A percentile compares a stretch with the other conserved stretches of the same genome.
These are phyloP conservation scores for Russula virescens DNA, from an alignment of 768 basidiomycete genomes.

Conservation along the genomic window DNA sequence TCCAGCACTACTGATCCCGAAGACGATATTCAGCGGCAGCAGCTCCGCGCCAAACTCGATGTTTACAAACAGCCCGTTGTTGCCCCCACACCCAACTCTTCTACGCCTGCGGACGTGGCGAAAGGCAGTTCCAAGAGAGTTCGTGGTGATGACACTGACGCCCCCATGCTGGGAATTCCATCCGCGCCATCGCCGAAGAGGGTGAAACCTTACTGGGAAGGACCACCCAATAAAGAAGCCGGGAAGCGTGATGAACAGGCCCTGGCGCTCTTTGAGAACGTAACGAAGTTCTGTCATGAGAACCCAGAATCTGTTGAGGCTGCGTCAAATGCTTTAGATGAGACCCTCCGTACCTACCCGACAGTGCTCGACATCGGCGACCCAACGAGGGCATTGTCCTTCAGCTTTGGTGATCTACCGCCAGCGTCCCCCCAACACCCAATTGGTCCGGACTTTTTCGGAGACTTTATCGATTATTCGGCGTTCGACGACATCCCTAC, in stretches of 20 bases:
- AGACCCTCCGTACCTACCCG: slow-evolving; percentile 55
- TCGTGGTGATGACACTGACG: slow-evolving; percentile 44
- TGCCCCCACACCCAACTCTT: slow-evolving; percentile 12
- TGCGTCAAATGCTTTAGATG: slow-evolving; percentile 55
- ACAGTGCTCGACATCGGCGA: slow-evolving; percentile 39
- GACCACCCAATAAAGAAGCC: slow-evolving; percentile 41
- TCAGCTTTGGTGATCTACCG: slow-evolving; percentile 30
- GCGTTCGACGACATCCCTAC: slow-evolving; percentile 55
- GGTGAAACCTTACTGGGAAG: slow-evolving; percentile 65
- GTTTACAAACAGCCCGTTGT: not conserved
- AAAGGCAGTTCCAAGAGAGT: slow-evolving; percentile 39
- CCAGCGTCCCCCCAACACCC: slow-evolving; percentile 27
- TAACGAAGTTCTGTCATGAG: slow-evolving; percentile 58
- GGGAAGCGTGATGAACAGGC: slow-evolving; percentile 38
- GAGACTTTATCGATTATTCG: slow-evolving; percentile 64
- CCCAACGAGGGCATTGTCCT: slow-evolving; percentile 24
- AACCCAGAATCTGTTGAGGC: slow-evolving; percentile 34
- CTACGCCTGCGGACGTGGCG: slow-evolving; percentile 22
- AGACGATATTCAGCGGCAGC: slow-evolving; percentile 5
- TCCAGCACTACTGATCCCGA: not conserved
- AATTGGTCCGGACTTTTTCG: slow-evolving; percentile 41
- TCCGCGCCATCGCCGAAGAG: slow-evolving; percentile 70
- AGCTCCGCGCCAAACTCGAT: slow-evolving; percentile 1
- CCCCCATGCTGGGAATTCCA: slow-evolving; percentile 19
- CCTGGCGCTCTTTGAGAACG: slow-evolving; percentile 51